These are phyloP conservation scores for Pythium vanterpoolii DNA, from an alignment of 352 stramenopile species.

Conservation along the genomic window DNA sequence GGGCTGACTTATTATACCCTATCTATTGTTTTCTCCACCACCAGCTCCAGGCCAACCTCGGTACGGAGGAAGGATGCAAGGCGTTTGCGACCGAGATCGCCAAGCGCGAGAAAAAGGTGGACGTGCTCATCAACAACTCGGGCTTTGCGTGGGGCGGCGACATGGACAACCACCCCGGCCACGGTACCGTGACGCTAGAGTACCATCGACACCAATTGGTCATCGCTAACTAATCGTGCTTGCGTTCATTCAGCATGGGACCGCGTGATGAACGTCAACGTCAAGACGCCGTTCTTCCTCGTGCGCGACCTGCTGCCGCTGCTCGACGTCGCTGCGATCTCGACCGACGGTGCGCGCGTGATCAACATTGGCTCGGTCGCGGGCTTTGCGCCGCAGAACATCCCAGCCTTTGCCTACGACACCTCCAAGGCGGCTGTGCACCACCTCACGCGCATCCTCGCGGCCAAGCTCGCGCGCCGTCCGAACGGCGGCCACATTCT, in stretches of 20 bases:
- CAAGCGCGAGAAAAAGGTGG: conserved; percentile 63
- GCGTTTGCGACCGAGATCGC: conserved; percentile 76
- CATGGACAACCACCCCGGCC: conserved; percentile 34
- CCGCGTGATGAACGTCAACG: conserved; percentile 92
- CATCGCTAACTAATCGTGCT: not conserved
- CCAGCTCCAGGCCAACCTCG: conserved; percentile 75
- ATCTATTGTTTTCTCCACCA: not conserved
- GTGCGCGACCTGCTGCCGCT: conserved; percentile 88
- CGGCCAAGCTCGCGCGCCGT: conserved; percentile 84
- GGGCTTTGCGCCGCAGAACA: conserved; percentile 81
- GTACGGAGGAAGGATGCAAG: conserved; percentile 75
- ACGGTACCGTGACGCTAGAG: conserved; percentile 17
- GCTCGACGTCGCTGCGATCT: conserved; percentile 64
- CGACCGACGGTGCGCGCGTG: conserved; percentile 45
- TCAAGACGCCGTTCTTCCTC: conserved; percentile 94
- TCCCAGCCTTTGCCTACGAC: conserved; percentile 93
- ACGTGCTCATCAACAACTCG: conserved; percentile 96
- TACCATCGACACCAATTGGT: too few relatives aligned
- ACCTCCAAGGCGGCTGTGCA: conserved; percentile 93
- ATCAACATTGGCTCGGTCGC: conserved; percentile 78
- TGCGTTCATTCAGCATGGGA: conserved; percentile 70
- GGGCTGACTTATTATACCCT: too few relatives aligned
- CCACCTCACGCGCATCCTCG: conserved; percentile 91
- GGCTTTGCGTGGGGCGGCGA: conserved; percentile 49
- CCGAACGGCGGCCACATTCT: conserved; percentile 88